These are phyloP conservation scores for Penicillium verhagenii DNA, from an alignment of 495 filamentous ascomycete species.

Conservation along the genomic window DNA sequence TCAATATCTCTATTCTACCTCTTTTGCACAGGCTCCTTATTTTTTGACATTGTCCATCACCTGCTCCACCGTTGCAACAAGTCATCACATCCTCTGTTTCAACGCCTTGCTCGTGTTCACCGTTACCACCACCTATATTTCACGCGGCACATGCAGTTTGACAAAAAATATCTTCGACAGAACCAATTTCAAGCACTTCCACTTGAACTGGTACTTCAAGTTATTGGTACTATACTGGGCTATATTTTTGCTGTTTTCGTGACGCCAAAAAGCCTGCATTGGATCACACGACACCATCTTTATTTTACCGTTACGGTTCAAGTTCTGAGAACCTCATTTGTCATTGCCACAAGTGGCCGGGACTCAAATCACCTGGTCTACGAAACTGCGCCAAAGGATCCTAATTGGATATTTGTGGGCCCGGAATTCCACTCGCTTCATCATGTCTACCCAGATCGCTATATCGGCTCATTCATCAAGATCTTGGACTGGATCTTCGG, in stretches of 20 bases:
- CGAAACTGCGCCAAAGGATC: not conserved
- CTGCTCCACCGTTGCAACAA: conserved; percentile 16
- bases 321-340: not conserved
- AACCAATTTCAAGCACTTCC: conserved; percentile 18
- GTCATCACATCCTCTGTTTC: conserved; percentile 14
- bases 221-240: not conserved
- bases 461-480: conserved; percentile 23
- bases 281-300: not conserved
- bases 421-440: conserved; percentile 23
- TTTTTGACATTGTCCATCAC: conserved; percentile 20
- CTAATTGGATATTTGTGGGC: conserved; percentile 12
- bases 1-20: not conserved
- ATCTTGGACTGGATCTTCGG: conserved; percentile 23
- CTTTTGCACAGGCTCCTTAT: conserved; percentile 12
- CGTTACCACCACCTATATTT: conserved; percentile 25
- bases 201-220: conserved; percentile 10
- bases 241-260: not conserved
- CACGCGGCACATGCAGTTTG: conserved; percentile 17
- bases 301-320: not conserved
- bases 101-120: conserved; percentile 16
- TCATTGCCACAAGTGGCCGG: not conserved
- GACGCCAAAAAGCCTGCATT: not conserved
- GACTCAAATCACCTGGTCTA: not conserved
- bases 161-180: conserved; percentile 12
- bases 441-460: conserved; percentile 22